Percentiles rank a stretch among this genome's conserved stretches.
Evolutionary conservation across 1,284 basidiomycete genomes (phyloP).

Genomic region (Volvariella volvacea): DNA sequence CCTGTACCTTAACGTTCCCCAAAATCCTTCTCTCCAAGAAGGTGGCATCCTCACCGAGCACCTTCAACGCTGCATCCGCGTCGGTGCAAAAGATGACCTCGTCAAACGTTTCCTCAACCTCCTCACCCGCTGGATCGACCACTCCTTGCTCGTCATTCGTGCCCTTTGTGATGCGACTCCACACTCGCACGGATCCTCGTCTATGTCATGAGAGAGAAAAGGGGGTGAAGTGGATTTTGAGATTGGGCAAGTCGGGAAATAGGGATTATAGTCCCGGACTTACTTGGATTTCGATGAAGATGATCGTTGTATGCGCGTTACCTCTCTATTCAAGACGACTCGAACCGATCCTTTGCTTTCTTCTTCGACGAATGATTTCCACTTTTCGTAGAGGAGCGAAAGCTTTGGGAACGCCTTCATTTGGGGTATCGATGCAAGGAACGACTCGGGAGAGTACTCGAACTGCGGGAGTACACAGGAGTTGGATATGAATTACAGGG

Average conservation of each 20-base stretch:
- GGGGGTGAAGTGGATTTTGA: no score
- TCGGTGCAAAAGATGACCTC: constrained; percentile 56
- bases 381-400: constrained; percentile 39
- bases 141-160: constrained; percentile 18
- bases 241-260: no score
- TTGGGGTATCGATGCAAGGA: constrained; percentile 32
- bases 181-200: constrained; percentile 18
- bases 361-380: constrained; percentile 36
- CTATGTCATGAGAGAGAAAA: constrained; percentile 4
- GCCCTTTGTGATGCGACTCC: constrained; percentile 17
- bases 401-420: constrained; percentile 36
- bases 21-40: constrained; percentile 54
- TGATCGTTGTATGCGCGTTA: constrained; percentile 27
- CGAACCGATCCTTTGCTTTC: constrained; percentile 30
- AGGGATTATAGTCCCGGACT: no score
- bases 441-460: constrained; percentile 25
- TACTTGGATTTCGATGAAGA: not conserved
- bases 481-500: not conserved
- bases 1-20: constrained; percentile 44
- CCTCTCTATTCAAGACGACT: constrained; percentile 35
- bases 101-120: constrained; percentile 45
- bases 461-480: constrained; percentile 13
- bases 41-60: constrained; percentile 47
- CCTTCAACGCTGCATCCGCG: constrained; percentile 50
- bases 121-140: constrained; percentile 16